phyloP scores from a whole-genome alignment of 768 basidiomycete species.

The Strobilomyces dryophilus region DNA sequence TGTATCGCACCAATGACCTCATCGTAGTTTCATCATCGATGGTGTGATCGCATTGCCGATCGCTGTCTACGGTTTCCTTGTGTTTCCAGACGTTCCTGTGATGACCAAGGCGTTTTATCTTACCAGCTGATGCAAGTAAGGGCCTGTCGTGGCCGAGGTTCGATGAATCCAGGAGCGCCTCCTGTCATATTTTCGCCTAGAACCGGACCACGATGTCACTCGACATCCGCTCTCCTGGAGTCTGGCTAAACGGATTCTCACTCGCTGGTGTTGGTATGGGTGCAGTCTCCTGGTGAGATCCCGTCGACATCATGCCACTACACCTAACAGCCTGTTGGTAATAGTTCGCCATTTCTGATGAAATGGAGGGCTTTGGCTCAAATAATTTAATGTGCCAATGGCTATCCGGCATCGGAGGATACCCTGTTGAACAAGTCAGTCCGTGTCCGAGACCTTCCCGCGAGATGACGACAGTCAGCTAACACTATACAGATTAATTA shows the following conservation, averaged over 20 bases:
- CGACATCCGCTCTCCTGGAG: slow-evolving; percentile 45
- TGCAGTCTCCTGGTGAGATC: slow-evolving; percentile 55
- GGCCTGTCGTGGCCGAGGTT: neutral
- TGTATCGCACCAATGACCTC: neutral
- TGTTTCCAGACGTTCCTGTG: slow-evolving; percentile 69
- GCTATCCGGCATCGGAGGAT: slow-evolving; percentile 58
- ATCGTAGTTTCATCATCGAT: slow-evolving; percentile 57
- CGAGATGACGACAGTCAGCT: neutral
- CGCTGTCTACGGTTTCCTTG: slow-evolving; percentile 64
- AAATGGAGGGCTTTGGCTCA: slow-evolving; percentile 64
- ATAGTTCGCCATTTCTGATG: slow-evolving; percentile 65
- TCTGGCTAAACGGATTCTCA: slow-evolving; percentile 45
- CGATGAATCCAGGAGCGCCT: slow-evolving; percentile 44
- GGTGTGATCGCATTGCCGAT: slow-evolving; percentile 70
- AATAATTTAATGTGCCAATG: slow-evolving; percentile 75
- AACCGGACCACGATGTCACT: slow-evolving; percentile 36
- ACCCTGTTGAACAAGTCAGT: slow-evolving; percentile 61
- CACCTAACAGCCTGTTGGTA: neutral
- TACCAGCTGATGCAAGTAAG: slow-evolving; percentile 20
- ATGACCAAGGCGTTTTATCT: slow-evolving; percentile 65
- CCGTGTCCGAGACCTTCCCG: slow-evolving; percentile 4
- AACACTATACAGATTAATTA: slow-evolving; percentile 40
- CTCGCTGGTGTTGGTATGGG: slow-evolving; percentile 65
- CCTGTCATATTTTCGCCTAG: slow-evolving; percentile 48
- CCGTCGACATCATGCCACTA: neutral